Percentiles rank a stretch among this genome's conserved stretches.
phyloP scores from a whole-genome alignment of 768 basidiomycete species.

The Phanerochaete carnosa region DNA sequence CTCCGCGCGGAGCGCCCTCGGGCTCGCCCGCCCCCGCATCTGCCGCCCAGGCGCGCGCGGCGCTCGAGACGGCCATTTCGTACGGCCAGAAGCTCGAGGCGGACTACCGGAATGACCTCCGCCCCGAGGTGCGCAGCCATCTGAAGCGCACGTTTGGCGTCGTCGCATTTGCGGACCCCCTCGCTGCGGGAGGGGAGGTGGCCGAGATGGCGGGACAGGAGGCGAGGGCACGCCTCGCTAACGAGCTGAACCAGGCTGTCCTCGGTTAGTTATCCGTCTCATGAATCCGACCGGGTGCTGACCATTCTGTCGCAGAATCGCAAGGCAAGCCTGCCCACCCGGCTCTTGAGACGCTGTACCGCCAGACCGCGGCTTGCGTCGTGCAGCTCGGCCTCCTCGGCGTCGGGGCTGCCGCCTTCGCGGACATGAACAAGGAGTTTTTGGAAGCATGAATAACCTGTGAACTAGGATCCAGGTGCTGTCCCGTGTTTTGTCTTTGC shows the following conservation, averaged over 20 bases:
- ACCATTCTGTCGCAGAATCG: slow-evolving; percentile 48
- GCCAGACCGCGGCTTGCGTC: slow-evolving; percentile 67
- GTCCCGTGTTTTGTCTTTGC: background rate
- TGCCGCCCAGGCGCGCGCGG: slow-evolving; percentile 37
- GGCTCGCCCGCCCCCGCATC: slow-evolving; percentile 22
- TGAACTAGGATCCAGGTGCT: background rate
- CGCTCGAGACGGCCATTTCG: slow-evolving; percentile 62
- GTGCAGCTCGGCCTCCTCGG: slow-evolving; percentile 71
- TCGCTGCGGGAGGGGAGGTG: slow-evolving; percentile 60
- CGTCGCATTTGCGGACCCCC: slow-evolving; percentile 75
- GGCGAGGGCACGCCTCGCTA: slow-evolving; percentile 62
- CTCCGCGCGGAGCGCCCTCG: slow-evolving; percentile 18
- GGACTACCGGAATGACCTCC: slow-evolving; percentile 61
- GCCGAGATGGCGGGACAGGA: slow-evolving; percentile 67
- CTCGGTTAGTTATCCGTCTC: slow-evolving; percentile 51
- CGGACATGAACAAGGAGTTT: slow-evolving; percentile 74
- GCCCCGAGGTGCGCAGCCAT: slow-evolving; percentile 61
- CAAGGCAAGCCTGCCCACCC: slow-evolving; percentile 72
- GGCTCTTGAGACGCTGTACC: slow-evolving; percentile 72
- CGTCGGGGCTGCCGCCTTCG: slow-evolving; percentile 75
- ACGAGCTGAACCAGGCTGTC: slow-evolving; percentile 79
- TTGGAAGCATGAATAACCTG: slow-evolving; percentile 37
- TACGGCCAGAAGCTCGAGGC: slow-evolving; percentile 72
- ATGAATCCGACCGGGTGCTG: background rate
- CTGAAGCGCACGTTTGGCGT: slow-evolving; percentile 77